Percentiles rank a stretch among this genome's conserved stretches.
phyloP scores from a whole-genome alignment of 257 asterid species.

The Solanum sejunctum region DNA sequence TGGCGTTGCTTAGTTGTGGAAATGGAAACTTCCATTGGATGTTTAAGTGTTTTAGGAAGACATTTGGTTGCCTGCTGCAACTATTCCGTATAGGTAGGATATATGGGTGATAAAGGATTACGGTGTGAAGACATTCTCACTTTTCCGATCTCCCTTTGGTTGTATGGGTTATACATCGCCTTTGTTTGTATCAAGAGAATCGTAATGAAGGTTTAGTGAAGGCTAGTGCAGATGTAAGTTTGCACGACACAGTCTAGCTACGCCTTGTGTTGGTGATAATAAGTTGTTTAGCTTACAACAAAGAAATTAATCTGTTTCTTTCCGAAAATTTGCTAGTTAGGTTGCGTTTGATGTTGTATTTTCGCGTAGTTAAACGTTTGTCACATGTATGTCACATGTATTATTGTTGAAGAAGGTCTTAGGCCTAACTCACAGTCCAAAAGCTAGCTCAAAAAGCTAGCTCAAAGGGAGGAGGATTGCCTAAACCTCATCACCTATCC shows the following conservation, averaged over 20 bases:
- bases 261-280: not conserved
- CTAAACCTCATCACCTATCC: too few species aligned
- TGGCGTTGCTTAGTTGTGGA: not conserved
- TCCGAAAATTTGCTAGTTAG: not conserved
- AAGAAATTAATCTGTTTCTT: not conserved
- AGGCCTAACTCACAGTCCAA: too few species aligned
- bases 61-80: not conserved
- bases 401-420: too few species aligned
- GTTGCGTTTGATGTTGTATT: not conserved
- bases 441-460: too few species aligned
- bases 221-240: not conserved
- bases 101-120: slow-evolving; percentile 21
- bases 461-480: too few species aligned
- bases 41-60: not conserved
- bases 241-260: slow-evolving; percentile 8
- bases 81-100: not conserved
- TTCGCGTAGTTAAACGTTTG: not conserved
- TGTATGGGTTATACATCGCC: not conserved
- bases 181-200: slow-evolving; percentile 6
- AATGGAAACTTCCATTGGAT: not conserved
- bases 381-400: too few species aligned
- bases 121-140: slow-evolving; percentile 1
- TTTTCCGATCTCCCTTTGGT: not conserved
- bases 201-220: slow-evolving; percentile 2
- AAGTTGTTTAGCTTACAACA: not conserved